Evolutionary conservation across 345 rosid species (phyloP).

Genomic region (Populus davidiana): DNA sequence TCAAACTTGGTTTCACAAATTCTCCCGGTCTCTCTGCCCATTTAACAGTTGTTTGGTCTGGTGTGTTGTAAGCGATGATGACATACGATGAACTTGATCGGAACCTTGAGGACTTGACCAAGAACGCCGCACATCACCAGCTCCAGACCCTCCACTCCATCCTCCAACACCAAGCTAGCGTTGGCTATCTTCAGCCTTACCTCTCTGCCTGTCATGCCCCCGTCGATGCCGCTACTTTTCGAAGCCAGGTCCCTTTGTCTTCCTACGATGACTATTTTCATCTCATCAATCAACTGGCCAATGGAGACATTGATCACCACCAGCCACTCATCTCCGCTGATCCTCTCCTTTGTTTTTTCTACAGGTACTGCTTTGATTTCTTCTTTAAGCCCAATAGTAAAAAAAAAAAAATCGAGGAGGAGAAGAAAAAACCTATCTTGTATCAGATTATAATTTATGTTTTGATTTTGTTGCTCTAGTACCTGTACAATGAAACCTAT

Average conservation of each 20-base stretch:
- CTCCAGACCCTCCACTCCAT: constrained; percentile 41
- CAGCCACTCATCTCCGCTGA: constrained; percentile 37
- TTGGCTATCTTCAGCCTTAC: constrained; percentile 34
- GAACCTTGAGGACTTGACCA: constrained; percentile 40
- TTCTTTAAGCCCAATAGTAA: not conserved
- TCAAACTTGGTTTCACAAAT: no score
- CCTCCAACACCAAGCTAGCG: constrained; percentile 37
- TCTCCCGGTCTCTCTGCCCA: not conserved
- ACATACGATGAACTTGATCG: constrained; percentile 30
- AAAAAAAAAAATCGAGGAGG: not conserved
- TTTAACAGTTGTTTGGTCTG: no score
- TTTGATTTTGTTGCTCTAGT: not conserved
- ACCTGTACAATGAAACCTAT: constrained; percentile 26
- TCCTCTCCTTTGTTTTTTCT: constrained; percentile 45
- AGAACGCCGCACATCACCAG: constrained; percentile 34
- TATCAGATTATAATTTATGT: no score
- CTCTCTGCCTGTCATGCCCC: constrained; percentile 17
- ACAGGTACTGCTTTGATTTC: constrained; percentile 23
- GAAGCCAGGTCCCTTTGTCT: constrained; percentile 38
- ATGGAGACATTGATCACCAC: constrained; percentile 13
- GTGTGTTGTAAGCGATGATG: not conserved
- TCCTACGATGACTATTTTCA: constrained; percentile 42
- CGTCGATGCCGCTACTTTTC: constrained; percentile 30
- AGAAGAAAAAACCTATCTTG: no score
- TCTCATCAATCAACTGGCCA: constrained; percentile 36